Evolutionary conservation across 2,329 filamentous ascomycete species (phyloP), one percentile per base, ranked within the genome.

Genomic region (Fusarium decemcellulare): DNA sequence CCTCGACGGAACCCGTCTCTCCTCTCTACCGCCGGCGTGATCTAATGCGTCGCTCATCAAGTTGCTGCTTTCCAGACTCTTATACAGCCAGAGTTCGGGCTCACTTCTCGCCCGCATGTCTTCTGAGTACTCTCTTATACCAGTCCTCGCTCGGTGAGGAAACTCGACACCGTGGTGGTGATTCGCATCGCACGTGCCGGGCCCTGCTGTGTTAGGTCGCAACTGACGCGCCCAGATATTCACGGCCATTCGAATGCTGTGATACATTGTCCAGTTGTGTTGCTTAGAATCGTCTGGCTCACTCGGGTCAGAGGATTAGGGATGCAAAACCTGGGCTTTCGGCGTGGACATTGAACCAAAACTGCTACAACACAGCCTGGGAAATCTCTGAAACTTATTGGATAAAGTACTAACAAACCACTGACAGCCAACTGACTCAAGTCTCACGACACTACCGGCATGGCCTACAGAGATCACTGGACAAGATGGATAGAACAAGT

Each of bases 81-180:
- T 67, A 36, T 44, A 55, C 39, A 46, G 54, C 53, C 54, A 70
- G 47, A 67, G 47, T 8, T 40, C 52, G 30, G 11, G 43, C 37
- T 57, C 36, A 9, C 39, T 55, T 36, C 14, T 42, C 34, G 51
- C 47, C 40, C 44, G 16, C 48, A 64, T 44, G 51, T 54, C 59
- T 51, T 53, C 51, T 61, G 43, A 30, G 50, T 44, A 59, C 60
- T 47, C 51, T 72, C 62, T 72, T 74, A 72, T 74, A 72, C 43
- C 39, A 59, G 47, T 37, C 44, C 40, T 63, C 42, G 29, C 27
- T 59, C 36, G 46, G 46, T 57, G 57, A 66, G 32, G 36, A 56
- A 43, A 30, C 48, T 51, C 32, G 36, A 58, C 18, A 57, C 16
- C 43, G 48, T 44, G 54, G 69, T 71, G 69, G 69, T 72, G 69